Percentiles rank a stretch among this genome's conserved stretches.
Evolutionary conservation across 1,284 basidiomycete species (phyloP).

Genomic region (Athelia psychrophila): DNA sequence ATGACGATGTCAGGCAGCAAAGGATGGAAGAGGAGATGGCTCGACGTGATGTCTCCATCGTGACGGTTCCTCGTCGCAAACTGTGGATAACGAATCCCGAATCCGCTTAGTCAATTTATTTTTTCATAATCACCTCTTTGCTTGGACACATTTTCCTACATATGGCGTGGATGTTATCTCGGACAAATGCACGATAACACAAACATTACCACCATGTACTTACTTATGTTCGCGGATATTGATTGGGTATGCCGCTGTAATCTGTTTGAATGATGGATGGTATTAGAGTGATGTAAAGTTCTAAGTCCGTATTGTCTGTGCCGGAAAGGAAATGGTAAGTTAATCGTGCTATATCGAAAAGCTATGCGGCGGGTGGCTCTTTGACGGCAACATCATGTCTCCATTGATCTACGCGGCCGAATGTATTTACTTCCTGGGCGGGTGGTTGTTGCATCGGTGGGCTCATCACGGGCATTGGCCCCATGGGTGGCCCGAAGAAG

Average conservation of each 20-base stretch:
- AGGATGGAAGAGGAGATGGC: conserved; percentile 78
- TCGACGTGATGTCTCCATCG: conserved; percentile 73
- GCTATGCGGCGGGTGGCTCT: conserved; percentile 33
- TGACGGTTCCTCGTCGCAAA: conserved; percentile 74
- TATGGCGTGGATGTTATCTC: not conserved
- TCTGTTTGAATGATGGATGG: conserved; percentile 1
- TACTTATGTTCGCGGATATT: conserved; percentile 22
- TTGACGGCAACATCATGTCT: conserved; percentile 73
- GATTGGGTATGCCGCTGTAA: conserved; percentile 31
- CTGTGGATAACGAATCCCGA: conserved; percentile 70
- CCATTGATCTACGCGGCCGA: conserved; percentile 73
- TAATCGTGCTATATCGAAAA: not conserved
- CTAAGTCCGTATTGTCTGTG: not conserved
- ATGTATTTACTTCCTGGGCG: conserved; percentile 60
- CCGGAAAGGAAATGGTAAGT: conserved; percentile 7
- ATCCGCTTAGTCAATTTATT: conserved; percentile 12
- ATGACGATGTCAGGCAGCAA: conserved; percentile 68
- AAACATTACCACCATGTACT: conserved; percentile 21
- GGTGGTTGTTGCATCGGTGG: conserved; percentile 44
- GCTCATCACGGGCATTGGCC: conserved; percentile 51
- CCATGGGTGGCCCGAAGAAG: conserved; percentile 48
- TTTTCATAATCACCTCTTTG: conserved; percentile 4
- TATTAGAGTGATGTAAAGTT: not conserved
- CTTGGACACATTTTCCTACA: conserved; percentile 8
- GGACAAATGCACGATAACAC: not conserved